These are phyloP conservation scores for Phanerochaete carnosa DNA, from an alignment of 768 basidiomycete genomes.

Conservation along the genomic window DNA sequence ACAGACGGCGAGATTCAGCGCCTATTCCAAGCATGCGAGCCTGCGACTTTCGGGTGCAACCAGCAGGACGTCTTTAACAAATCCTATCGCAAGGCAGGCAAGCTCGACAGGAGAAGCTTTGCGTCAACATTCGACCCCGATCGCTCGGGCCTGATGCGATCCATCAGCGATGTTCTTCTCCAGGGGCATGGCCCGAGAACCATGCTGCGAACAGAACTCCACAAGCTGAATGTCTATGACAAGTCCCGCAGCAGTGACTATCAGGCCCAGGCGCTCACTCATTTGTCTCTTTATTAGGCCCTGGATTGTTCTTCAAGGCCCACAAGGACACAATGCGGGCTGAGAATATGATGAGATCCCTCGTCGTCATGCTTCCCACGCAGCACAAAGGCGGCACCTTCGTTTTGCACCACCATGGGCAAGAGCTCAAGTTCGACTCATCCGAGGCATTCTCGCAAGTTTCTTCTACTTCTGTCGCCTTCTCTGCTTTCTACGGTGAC, in stretches of 20 bases:
- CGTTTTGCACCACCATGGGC: constrained; percentile 21
- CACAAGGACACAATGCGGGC: constrained; percentile 25
- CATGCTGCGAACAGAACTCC: constrained; percentile 30
- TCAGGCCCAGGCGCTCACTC: background rate
- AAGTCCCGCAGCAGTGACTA: background rate
- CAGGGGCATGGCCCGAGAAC: constrained; percentile 17
- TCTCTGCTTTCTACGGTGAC: constrained; percentile 38
- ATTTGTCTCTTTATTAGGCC: background rate
- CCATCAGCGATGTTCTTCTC: constrained; percentile 28
- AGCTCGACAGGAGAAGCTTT: constrained; percentile 38
- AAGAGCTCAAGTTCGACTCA: constrained; percentile 34
- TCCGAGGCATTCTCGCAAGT: background rate
- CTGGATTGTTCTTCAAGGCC: constrained; percentile 19
- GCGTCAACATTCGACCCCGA: constrained; percentile 29
- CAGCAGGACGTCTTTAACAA: constrained; percentile 40
- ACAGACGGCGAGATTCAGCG: constrained; percentile 16
- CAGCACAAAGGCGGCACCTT: constrained; percentile 41
- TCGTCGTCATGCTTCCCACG: constrained; percentile 45
- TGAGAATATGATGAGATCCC: constrained; percentile 36
- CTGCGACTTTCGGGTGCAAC: constrained; percentile 37
- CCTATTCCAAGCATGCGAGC: constrained; percentile 34
- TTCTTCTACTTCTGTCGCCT: constrained; percentile 23
- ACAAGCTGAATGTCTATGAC: constrained; percentile 47
- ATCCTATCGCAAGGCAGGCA: constrained; percentile 43
- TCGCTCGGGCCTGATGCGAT: constrained; percentile 25